Evolutionary conservation across 2,329 filamentous ascomycete genomes (phyloP), one percentile per base, ranked within the genome.

Genomic region (Xylariaceae sp.): DNA sequence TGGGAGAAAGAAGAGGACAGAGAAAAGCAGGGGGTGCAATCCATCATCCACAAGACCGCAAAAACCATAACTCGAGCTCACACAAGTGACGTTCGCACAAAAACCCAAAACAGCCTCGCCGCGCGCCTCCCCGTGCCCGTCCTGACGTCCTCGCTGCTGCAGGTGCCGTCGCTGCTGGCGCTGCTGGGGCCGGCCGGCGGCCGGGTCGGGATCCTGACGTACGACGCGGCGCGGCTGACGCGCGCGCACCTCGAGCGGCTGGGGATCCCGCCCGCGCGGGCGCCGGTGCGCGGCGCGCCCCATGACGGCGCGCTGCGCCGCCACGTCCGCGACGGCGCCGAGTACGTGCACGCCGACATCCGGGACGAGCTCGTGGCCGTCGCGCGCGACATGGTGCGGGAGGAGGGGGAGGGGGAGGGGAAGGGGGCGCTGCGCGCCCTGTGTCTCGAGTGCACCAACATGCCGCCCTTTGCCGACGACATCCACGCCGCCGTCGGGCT

Each of bases 391-490:
- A 16, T 55, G 26, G 15, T 47, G 8, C 25, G 15, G 15, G 32
- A 31, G 9, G 18, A 42, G 25, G 31, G 42, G 12, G 32, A 55
- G 12, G n/a, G n/a, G n/a, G n/a, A n/a, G 15, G 32, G 30, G 9
- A 18, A 42, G 25, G 31, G 42, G 12, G 32, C 54, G 12, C 43
- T 55, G 14, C 43, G 35, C 10, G 53, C 47, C 6, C 26, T 53
- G 29, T 49, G 45, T 19, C 37, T 61, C 17, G 59, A 61, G 37
- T 63, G 59, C 37, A 60, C 52, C 3, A 53, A 61, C 19, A 59
- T 63, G 55, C 49, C 58, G 1, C 53, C 56, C 0, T 61, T 55
- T 34, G 51, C 47, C 0, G 47, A 54, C 28, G 44, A 49, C 1
- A 55, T 61, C 16, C 52, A 55, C n/a, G n/a, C 30, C 10, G 48